phyloP scores from a whole-genome alignment of 495 filamentous ascomycete genomes.

The Penicillium maclennaniae region DNA sequence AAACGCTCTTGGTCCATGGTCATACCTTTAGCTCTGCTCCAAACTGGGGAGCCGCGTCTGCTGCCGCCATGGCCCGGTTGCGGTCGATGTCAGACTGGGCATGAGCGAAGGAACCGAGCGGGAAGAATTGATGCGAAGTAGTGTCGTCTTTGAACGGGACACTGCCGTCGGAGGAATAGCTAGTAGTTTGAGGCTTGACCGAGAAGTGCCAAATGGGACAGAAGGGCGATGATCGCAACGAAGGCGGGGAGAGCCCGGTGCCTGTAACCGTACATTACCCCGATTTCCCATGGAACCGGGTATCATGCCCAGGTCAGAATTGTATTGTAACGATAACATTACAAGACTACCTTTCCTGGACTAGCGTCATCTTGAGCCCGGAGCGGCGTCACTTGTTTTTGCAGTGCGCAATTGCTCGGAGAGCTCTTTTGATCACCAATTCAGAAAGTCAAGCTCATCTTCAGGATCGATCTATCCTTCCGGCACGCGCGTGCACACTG shows the following conservation, averaged over 20 bases:
- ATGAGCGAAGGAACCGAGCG: constrained; percentile 6
- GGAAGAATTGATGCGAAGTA: not conserved
- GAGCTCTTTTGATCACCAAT: not conserved
- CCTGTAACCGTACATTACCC: constrained; percentile 36
- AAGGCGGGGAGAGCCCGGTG: constrained; percentile 36
- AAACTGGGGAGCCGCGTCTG: constrained; percentile 72
- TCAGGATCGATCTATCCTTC: not conserved
- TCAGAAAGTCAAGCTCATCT: not conserved
- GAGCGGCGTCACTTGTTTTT: constrained; percentile 15
- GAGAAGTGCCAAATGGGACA: constrained; percentile 14
- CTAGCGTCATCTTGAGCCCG: constrained; percentile 1
- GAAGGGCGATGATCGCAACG: constrained; percentile 20
- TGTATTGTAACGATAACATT: not conserved
- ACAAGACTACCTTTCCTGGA: constrained; percentile 5
- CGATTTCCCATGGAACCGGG: constrained; percentile 8
- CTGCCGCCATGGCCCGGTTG: constrained; percentile 61
- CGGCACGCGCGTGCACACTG: not conserved
- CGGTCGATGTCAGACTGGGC: constrained; percentile 18
- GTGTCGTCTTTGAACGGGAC: not conserved
- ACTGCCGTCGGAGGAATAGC: not conserved
- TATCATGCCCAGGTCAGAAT: not conserved
- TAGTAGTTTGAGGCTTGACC: not conserved
- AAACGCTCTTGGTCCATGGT: not conserved
- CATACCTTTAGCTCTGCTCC: constrained; percentile 86
- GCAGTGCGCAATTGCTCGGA: not conserved